Base-by-base conservation (phyloP, 2,329 filamentous ascomycete species). In the Botrytis fabae region DNA sequence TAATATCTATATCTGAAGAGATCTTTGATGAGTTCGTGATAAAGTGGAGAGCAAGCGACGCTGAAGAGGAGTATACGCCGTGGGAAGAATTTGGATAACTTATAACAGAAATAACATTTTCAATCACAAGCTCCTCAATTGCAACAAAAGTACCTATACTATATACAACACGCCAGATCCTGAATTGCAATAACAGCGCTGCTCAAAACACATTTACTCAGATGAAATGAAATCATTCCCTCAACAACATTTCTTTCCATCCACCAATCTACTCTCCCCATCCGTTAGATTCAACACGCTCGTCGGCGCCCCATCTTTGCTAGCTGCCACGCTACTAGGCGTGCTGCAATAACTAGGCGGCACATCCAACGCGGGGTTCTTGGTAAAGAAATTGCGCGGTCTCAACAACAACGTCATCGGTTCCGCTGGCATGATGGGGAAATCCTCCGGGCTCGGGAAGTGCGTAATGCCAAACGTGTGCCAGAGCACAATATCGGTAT, bases 391-490 rank as follows among this genome's bases (percentile, higher is more conserved):
- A 77, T 89, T 88, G 18, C 87, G 85, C 0, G 88, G 87, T 75
- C 88, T 86, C 74, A 90, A 80, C 70, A 85, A 83, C n/a, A 89
- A 83, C 78, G 86, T 87, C 87, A 97, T 95, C 0, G 93, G 92
- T 85, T 95, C 92, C 0, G 89, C 92, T 0, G 94, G 94, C 94
- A 97, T 97, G 78, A 97, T 86, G 44, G 95, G 95, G 85, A 93
- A 97, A 82, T 97, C 95, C 81, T 98, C 95, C 0, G 94, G 94
- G 0, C 92, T 85, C 0, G 95, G 94, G 85, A 97, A 95, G 81
- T 97, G 95, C 0, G 92, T 95, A 51, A 97, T 86, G 51, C 95
- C 95, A 79, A 97, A 98, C 0, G 94, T 97, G 83, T 97, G 94
- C 94, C 94, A 98, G 25, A 97, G 87, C 1, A 98, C 94, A 44